Evolutionary conservation across 805 yeast species (phyloP), one percentile per base, ranked within the genome.

Genomic region (Metschnikowia colocasiae): DNA sequence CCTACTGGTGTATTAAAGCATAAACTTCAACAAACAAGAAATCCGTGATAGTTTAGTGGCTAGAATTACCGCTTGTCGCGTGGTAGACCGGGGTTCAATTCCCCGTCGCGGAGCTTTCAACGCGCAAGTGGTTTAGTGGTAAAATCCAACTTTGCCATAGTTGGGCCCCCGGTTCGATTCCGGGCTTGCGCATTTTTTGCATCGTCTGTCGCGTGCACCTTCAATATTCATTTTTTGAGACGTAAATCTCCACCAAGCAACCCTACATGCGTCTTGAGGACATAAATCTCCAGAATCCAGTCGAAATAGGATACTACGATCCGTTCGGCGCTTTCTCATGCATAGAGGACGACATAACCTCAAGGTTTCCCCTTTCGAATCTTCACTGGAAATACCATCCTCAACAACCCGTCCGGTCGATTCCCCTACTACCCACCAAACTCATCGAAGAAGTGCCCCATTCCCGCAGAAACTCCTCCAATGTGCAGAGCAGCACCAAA

Each of bases 351-450:
- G 76, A 73, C 8, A 60, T 87, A 15, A 64, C 62, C 18, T 44
- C 72, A 10, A 72, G 74, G 43, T 68, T 83, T 2, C 83, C 82
- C 2, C 68, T 87, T 25, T 75, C 82, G 2, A 83, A 83, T 43
- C 67, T 88, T 23, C 90, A 85, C 58, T 87, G 95, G 94, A 78
- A 75, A 53, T 58, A 61, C 46, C 63, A 68, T 43, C 62, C 74
- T 15, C 64, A 71, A 30, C 78, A 81, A 34, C 81, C 83, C 1
- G 61, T 84, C 31, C 75, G 86, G 47, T 80, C 91, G 4, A 81
- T 88, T 15, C 81, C 86, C 6, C 64, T 68, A 38, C 68, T 88
- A 15, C 76, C 79, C 3, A 72, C 85, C 7, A 62, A 67, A 6
- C 69, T 83, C 22, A 64, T 69, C 10, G 87, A 83, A 52, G 90